Percentiles rank a stretch among this genome's conserved stretches.
Conservation (phyloP, 768 basidiomycete species). For the Lactarius quietus region DNA sequence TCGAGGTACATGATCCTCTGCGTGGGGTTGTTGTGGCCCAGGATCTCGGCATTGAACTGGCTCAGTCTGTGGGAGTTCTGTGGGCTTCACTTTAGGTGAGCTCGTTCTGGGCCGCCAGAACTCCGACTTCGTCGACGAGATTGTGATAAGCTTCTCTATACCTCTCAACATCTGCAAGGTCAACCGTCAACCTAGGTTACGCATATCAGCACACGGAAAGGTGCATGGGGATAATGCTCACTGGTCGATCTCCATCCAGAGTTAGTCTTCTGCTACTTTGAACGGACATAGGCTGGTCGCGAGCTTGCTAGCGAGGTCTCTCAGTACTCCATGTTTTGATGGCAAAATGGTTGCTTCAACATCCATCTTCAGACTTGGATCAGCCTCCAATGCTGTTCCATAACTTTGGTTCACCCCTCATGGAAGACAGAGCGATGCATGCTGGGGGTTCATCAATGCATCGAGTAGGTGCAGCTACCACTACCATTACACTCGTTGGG, state of each 20-base stretch:
- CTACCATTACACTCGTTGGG: too few relatives aligned
- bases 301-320: conserved; percentile 44
- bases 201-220: background rate
- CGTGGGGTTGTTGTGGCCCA: conserved; percentile 79
- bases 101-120: conserved; percentile 64
- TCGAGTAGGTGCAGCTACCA: too few relatives aligned
- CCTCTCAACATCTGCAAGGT: conserved; percentile 55
- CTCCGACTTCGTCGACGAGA: conserved; percentile 59
- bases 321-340: too few relatives aligned
- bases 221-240: conserved; percentile 35
- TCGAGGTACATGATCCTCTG: conserved; percentile 89
- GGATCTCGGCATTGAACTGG: conserved; percentile 79
- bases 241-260: conserved; percentile 67
- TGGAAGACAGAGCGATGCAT: too few relatives aligned
- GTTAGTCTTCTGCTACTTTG: conserved; percentile 61
- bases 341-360: too few relatives aligned
- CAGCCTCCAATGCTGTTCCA: too few relatives aligned
- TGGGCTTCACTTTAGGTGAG: conserved; percentile 78
- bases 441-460: too few relatives aligned
- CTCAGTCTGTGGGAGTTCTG: too few relatives aligned
- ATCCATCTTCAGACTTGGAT: too few relatives aligned
- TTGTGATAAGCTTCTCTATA: conserved; percentile 71
- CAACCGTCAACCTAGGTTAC: conserved; percentile 40
- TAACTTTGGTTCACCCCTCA: too few relatives aligned
- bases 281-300: conserved; percentile 49